A percentile compares a stretch with the other conserved stretches of the same genome.
Conservation (phyloP, 495 filamentous ascomycete genomes). For the Pseudevernia furfuracea region DNA sequence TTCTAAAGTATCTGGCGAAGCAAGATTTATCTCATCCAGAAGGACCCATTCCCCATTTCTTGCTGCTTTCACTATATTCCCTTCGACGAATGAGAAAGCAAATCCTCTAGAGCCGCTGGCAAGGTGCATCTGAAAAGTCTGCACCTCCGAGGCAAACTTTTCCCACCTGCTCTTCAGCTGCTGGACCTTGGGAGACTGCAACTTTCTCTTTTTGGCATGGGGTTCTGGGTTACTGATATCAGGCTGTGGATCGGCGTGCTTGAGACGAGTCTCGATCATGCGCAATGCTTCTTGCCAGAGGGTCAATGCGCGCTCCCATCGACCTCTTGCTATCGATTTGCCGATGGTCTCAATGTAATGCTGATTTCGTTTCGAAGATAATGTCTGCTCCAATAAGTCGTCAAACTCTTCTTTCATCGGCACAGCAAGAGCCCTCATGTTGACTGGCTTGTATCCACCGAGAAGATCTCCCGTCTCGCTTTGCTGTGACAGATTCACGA, state of each 20-base stretch:
- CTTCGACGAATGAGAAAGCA: conserved; percentile 91
- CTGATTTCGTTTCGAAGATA: conserved; percentile 77
- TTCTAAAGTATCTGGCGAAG: conserved; percentile 87
- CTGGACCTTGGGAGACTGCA: conserved; percentile 60
- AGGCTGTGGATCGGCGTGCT: conserved; percentile 20
- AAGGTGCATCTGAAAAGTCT: conserved; percentile 73
- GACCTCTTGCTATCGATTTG: conserved; percentile 69
- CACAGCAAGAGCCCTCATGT: conserved; percentile 74
- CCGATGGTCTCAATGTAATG: conserved; percentile 71
- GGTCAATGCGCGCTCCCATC: conserved; percentile 75
- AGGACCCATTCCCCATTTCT: conserved; percentile 96
- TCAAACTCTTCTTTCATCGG: conserved; percentile 92
- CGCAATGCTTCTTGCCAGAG: conserved; percentile 84
- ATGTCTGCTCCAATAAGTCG: conserved; percentile 75
- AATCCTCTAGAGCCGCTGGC: conserved; percentile 71
- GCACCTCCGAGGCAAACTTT: conserved; percentile 64
- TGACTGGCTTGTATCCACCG: conserved; percentile 93
- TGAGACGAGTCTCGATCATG: conserved; percentile 68
- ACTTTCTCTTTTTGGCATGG: conserved; percentile 72
- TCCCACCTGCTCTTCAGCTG: conserved; percentile 71
- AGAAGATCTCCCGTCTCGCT: conserved; percentile 90
- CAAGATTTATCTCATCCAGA: conserved; percentile 96
- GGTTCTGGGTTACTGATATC: conserved; percentile 37
- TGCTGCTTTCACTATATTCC: conserved; percentile 84
- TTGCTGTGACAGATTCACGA: conserved; percentile 94